A percentile compares a stretch with the other conserved stretches of the same genome.
Evolutionary conservation across 768 basidiomycete genomes (phyloP).

Genomic region (Boletus insuetus): DNA sequence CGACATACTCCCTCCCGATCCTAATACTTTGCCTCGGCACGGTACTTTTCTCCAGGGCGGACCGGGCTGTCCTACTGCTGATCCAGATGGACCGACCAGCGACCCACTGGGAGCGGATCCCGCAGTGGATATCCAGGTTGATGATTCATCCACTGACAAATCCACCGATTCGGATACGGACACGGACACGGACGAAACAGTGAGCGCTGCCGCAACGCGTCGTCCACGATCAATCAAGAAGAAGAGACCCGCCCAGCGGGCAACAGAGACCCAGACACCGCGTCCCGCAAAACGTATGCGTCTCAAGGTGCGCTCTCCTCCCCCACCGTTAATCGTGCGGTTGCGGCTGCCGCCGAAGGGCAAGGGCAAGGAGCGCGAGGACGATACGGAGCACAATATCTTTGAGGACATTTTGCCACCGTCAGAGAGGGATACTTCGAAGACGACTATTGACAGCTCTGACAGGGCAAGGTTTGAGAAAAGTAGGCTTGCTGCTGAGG

Average conservation of each 20-base stretch:
- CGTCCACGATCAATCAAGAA: slow-evolving; percentile 23
- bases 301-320: slow-evolving; percentile 35
- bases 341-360: slow-evolving; percentile 58
- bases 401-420: slow-evolving; percentile 80
- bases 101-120: slow-evolving; percentile 21
- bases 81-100: slow-evolving; percentile 32
- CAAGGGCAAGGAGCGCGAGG: slow-evolving; percentile 69
- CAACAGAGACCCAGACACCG: slow-evolving; percentile 20
- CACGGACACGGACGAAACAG: slow-evolving; percentile 24
- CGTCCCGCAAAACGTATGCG: slow-evolving; percentile 48
- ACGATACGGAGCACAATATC: slow-evolving; percentile 56
- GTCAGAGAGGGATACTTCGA: slow-evolving; percentile 68
- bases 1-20: slow-evolving; percentile 8
- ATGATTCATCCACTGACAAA: slow-evolving; percentile 34
- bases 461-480: slow-evolving; percentile 76
- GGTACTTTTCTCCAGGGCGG: slow-evolving; percentile 44
- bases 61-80: slow-evolving; percentile 14
- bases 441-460: slow-evolving; percentile 54
- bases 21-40: slow-evolving; percentile 22
- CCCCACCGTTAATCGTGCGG: slow-evolving; percentile 44
- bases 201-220: slow-evolving; percentile 11
- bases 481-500: slow-evolving; percentile 73
- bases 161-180: slow-evolving; percentile 32
- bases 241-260: slow-evolving; percentile 29
- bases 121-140: slow-evolving; percentile 35